Conservation (phyloP, 148 eudicot genomes). For the Amaranthus palmeri region DNA sequence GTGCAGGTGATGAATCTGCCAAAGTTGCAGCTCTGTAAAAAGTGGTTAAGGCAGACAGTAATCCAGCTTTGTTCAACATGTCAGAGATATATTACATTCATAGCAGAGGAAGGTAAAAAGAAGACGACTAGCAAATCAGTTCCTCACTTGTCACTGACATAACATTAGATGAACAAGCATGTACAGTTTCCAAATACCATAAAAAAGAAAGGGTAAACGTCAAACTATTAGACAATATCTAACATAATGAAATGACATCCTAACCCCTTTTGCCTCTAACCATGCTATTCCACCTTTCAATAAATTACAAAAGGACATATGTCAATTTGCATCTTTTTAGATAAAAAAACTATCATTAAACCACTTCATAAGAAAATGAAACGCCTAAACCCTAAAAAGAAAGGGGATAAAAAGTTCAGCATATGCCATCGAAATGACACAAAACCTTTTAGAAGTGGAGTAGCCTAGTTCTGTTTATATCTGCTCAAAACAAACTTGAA, state of each 20-base stretch:
- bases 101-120: background rate
- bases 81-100: background rate
- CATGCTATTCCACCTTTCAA: background rate
- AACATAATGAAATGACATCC: background rate
- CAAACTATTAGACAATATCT: background rate
- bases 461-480: no score
- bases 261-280: background rate
- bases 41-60: constrained; percentile 39
- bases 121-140: background rate
- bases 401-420: no score
- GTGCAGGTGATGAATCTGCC: constrained; percentile 72
- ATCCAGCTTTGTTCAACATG: background rate
- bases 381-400: no score
- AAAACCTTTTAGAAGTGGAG: no score
- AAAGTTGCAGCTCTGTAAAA: constrained; percentile 75
- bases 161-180: background rate
- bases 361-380: no score
- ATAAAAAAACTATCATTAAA: background rate
- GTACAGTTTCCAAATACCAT: background rate
- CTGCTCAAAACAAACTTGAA: no score
- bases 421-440: no score
- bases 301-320: background rate
- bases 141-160: background rate
- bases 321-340: background rate
- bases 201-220: background rate